Evolutionary conservation across 1,139 yeast species (phyloP).

Genomic region (Lodderomyces parapsilosis): DNA sequence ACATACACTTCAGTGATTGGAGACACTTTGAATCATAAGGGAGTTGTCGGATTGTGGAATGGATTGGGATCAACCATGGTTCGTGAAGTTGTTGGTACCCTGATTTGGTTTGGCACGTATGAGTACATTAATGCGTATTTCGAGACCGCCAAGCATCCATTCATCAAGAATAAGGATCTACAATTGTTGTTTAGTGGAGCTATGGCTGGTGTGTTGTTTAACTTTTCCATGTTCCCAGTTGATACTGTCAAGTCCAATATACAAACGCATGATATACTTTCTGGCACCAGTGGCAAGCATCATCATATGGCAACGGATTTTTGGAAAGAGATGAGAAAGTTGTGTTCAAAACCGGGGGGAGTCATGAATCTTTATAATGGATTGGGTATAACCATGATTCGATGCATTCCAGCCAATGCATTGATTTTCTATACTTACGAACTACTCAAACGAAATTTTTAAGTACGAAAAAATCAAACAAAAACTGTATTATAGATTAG

Average conservation of each 20-base stretch:
- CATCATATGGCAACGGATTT: slow-evolving; percentile 21
- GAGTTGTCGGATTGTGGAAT: slow-evolving; percentile 65
- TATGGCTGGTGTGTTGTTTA: slow-evolving; percentile 79
- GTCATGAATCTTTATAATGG: slow-evolving; percentile 77
- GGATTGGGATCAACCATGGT: slow-evolving; percentile 84
- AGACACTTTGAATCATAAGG: slow-evolving; percentile 47
- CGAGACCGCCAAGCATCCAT: slow-evolving; percentile 18
- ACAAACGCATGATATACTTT: slow-evolving; percentile 57
- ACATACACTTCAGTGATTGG: slow-evolving; percentile 35
- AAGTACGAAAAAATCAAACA: slow-evolving; percentile 2
- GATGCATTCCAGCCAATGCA: slow-evolving; percentile 92
- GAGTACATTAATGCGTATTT: slow-evolving; percentile 53
- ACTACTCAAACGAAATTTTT: slow-evolving; percentile 47
- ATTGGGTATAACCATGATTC: slow-evolving; percentile 71
- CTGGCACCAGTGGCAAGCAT: slow-evolving; percentile 12
- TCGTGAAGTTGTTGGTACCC: slow-evolving; percentile 87
- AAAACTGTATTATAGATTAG: not conserved
- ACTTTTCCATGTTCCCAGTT: slow-evolving; percentile 79
- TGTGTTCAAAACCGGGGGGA: slow-evolving; percentile 48
- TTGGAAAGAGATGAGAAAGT: slow-evolving; percentile 29
- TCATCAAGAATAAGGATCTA: slow-evolving; percentile 37
- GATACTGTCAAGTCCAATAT: slow-evolving; percentile 88
- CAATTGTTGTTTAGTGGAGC: slow-evolving; percentile 80
- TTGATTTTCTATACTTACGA: slow-evolving; percentile 81
- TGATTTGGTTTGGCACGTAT: slow-evolving; percentile 92